Base-by-base conservation (phyloP, 2,329 filamentous ascomycete genomes). In the Raffaelea albimanens region DNA sequence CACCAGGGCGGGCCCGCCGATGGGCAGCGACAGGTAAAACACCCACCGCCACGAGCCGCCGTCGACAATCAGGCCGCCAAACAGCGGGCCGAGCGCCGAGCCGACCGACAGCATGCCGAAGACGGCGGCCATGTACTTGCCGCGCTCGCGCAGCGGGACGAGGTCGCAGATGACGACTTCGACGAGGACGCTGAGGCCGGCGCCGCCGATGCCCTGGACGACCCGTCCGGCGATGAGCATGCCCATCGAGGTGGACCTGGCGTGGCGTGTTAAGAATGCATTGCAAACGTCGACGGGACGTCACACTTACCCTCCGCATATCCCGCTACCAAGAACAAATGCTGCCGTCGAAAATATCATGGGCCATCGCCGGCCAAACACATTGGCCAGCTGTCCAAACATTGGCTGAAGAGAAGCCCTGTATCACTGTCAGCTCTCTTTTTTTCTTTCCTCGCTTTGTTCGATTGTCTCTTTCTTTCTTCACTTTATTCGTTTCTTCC, bases 1-100 rank as follows among this genome's bases (percentile, higher is more conserved):
- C 40, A 5, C 31, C 3, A 49, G 14, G n/a, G 43, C 38, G n/a
- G 19, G 25, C 9, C 60, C 63, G 29, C 63, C 57, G 40, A 67
- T 57, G 20, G 67, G 68, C 1, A 69, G 51, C 43, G 67, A 66
- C 16, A 71, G 52, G 36, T 64, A 70, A 47, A 76, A 76, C 5
- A 66, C 54, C 61, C 56, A 57, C 18, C 56, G 54, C 56, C 56
- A 57, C 16, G 29, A 40, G 3, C 46, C 43, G 36, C 31, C 21
- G 7, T 34, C 46, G 9, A 50, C 47, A 9, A 58, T 43, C 20
- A 33, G 40, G 14, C 55, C 56, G 4, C 56, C 56, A 18, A 56
- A 36, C 2, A 46, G 43, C 5, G 56, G 53, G 9, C 56, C 55
- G 10, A 53, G 34, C 2, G 48, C 41, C 1, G 40, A 21, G 25